A percentile compares a stretch with the other conserved stretches of the same genome.
These are phyloP conservation scores for Physocladia obscura DNA, from an alignment of 192 early-diverging fungal species.

Conservation along the genomic window DNA sequence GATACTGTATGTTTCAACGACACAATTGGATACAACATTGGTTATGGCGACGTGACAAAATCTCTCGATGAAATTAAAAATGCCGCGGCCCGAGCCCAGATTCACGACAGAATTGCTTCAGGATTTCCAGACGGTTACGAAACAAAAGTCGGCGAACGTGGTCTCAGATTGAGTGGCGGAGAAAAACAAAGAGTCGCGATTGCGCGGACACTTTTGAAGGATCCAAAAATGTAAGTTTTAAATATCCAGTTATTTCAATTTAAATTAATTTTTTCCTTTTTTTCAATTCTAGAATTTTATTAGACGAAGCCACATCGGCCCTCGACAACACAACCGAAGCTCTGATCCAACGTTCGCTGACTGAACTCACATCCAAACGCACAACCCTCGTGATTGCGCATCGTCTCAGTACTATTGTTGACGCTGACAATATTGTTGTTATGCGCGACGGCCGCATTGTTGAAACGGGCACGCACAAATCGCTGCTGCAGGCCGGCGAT, in stretches of 20 bases:
- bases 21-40: constrained; percentile 91
- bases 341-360: constrained; percentile 81
- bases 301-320: constrained; percentile 94
- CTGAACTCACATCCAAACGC: constrained; percentile 71
- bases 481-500: constrained; percentile 57
- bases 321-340: constrained; percentile 80
- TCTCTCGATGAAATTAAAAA: constrained; percentile 50
- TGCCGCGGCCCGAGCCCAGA: constrained; percentile 76
- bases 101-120: constrained; percentile 73
- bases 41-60: constrained; percentile 53
- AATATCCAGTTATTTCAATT: too few species aligned
- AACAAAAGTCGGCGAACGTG: constrained; percentile 54
- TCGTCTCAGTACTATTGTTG: constrained; percentile 76
- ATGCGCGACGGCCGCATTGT: constrained; percentile 79
- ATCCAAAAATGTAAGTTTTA: constrained; percentile 41
- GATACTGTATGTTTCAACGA: constrained; percentile 98
- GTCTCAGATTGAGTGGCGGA: constrained; percentile 79
- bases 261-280: background rate
- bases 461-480: constrained; percentile 78
- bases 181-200: constrained; percentile 92
- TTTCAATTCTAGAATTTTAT: constrained; percentile 63
- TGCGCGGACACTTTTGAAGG: constrained; percentile 78
- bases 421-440: constrained; percentile 80
- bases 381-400: constrained; percentile 77
- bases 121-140: constrained; percentile 71